These are phyloP conservation scores for Bullera alba DNA, from an alignment of 768 basidiomycete species.

Conservation along the genomic window DNA sequence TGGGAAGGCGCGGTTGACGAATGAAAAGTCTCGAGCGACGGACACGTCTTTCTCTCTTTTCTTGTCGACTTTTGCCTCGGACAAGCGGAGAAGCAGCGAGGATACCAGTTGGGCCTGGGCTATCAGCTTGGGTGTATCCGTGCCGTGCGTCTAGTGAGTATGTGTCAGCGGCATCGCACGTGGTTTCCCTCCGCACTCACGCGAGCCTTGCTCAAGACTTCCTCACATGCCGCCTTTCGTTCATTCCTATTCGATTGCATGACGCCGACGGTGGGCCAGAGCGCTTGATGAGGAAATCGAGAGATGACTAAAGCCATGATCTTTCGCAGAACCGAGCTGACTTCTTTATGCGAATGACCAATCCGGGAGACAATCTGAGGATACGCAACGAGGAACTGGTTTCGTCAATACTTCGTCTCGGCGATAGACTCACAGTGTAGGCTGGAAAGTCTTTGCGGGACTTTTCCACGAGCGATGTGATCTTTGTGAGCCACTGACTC, in stretches of 20 bases:
- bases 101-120: constrained; percentile 31
- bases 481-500: constrained; percentile 50
- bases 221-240: constrained; percentile 57
- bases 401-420: background rate
- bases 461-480: constrained; percentile 56
- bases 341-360: constrained; percentile 60
- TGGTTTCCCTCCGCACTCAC: no score
- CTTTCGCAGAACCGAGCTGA: constrained; percentile 56
- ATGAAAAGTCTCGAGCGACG: constrained; percentile 49
- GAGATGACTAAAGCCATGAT: constrained; percentile 69
- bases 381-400: constrained; percentile 89
- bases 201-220: constrained; percentile 34
- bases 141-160: background rate
- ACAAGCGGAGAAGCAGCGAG: constrained; percentile 21
- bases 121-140: constrained; percentile 6
- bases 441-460: constrained; percentile 60
- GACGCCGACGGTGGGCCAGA: constrained; percentile 88
- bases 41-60: constrained; percentile 29
- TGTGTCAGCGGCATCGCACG: background rate
- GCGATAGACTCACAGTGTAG: constrained; percentile 61
- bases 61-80: constrained; percentile 33
- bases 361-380: constrained; percentile 95
- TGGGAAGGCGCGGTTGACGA: constrained; percentile 55
- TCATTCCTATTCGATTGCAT: constrained; percentile 69
- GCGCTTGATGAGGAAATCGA: constrained; percentile 77